These are phyloP conservation scores for Hura crepitans DNA, from an alignment of 441 rosid species.

Conservation along the genomic window DNA sequence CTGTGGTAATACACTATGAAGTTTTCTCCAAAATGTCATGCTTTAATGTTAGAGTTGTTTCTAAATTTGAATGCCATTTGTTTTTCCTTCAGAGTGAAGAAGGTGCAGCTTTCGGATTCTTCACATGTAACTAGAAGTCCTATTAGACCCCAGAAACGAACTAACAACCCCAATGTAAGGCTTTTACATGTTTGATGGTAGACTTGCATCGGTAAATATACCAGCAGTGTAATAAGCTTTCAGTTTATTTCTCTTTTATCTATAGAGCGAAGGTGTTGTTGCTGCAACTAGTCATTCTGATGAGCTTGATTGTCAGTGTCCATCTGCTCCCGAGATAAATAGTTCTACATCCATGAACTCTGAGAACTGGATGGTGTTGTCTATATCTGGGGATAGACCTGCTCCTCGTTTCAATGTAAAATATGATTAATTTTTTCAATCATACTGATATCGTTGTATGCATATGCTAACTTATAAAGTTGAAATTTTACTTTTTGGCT, in stretches of 20 bases:
- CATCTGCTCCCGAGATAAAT: conserved; percentile 43
- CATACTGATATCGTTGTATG: conserved; percentile 10
- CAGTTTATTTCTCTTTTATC: conserved; percentile 3
- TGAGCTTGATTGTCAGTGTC: conserved; percentile 47
- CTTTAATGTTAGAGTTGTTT: background rate
- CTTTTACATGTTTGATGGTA: conserved; percentile 18
- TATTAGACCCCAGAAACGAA: conserved; percentile 53
- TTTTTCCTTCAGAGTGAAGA: conserved; percentile 60
- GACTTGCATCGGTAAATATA: conserved; percentile 1
- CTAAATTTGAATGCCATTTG: conserved; percentile 18
- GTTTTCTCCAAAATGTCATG: background rate
- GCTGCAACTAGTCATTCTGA: conserved; percentile 46
- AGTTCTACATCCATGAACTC: conserved; percentile 42
- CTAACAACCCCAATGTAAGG: conserved; percentile 50
- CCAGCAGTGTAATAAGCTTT: conserved; percentile 17
- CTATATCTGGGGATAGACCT: conserved; percentile 78
- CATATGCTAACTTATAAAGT: background rate
- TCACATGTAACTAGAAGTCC: conserved; percentile 73
- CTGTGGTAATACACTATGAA: background rate
- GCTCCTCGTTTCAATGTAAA: conserved; percentile 75
- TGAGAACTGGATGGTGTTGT: conserved; percentile 82
- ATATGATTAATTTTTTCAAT: background rate
- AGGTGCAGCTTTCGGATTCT: conserved; percentile 89
- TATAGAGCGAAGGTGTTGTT: conserved; percentile 50
- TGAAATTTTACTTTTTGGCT: conserved; percentile 19